Percentiles rank a stretch among this genome's conserved stretches.
These are phyloP conservation scores for Potentilla sterilis DNA, from an alignment of 306 rosid genomes.

Conservation along the genomic window DNA sequence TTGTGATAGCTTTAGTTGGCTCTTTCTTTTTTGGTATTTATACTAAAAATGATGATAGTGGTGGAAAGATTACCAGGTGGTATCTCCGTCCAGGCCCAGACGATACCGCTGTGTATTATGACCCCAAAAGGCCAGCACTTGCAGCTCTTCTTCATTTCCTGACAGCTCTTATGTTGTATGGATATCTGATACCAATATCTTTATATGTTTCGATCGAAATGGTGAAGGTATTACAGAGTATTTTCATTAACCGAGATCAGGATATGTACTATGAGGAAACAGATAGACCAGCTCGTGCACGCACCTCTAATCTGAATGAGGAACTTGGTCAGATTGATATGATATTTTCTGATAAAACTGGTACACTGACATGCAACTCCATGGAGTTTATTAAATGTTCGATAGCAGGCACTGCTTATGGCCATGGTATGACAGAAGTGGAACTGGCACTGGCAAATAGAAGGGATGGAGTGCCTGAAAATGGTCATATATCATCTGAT, in stretches of 20 bases:
- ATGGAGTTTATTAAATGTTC: slow-evolving; percentile 93
- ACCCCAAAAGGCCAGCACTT: slow-evolving; percentile 51
- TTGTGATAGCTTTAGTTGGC: slow-evolving; percentile 65
- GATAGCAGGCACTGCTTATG: slow-evolving; percentile 68
- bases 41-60: slow-evolving; percentile 48
- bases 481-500: slow-evolving; percentile 36
- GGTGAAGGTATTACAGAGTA: slow-evolving; percentile 83
- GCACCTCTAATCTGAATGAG: slow-evolving; percentile 85
- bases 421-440: slow-evolving; percentile 76
- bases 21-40: slow-evolving; percentile 59
- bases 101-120: slow-evolving; percentile 46
- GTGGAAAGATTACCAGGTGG: slow-evolving; percentile 59
- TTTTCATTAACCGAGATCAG: slow-evolving; percentile 78
- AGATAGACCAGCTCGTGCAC: slow-evolving; percentile 76
- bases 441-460: slow-evolving; percentile 57
- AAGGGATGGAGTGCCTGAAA: slow-evolving; percentile 28
- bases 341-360: slow-evolving; percentile 84
- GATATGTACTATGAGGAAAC: slow-evolving; percentile 76
- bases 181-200: slow-evolving; percentile 86
- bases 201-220: slow-evolving; percentile 85
- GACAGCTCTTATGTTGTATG: slow-evolving; percentile 88
- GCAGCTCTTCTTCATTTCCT: slow-evolving; percentile 68
- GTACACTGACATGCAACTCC: slow-evolving; percentile 89
- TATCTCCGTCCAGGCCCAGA: slow-evolving; percentile 79
- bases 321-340: slow-evolving; percentile 88